These are phyloP conservation scores for Aureobasidium uvarum DNA, from an alignment of 2,329 filamentous ascomycete species.

Conservation along the genomic window DNA sequence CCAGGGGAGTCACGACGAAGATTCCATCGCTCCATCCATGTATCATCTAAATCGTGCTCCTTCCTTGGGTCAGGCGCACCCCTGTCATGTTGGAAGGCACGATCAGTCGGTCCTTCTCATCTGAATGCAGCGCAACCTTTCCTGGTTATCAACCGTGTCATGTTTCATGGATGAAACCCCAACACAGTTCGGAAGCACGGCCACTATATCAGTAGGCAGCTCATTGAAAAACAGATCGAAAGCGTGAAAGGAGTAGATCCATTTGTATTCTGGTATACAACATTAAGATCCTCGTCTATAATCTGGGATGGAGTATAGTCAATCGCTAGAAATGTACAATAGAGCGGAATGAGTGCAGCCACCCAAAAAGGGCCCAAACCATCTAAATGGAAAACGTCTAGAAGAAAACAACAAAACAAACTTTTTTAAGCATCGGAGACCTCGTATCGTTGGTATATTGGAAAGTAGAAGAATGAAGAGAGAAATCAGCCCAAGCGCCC, in stretches of 20 bases:
- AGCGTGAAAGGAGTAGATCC: background rate
- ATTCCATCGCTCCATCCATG: background rate
- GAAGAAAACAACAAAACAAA: background rate
- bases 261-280: background rate
- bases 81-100: background rate
- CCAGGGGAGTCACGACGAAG: background rate
- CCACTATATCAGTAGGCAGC: background rate
- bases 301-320: background rate
- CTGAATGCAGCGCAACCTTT: no score
- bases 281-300: constrained; percentile 12
- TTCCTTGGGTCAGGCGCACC: background rate
- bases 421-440: constrained; percentile 11
- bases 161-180: background rate
- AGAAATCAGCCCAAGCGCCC: background rate
- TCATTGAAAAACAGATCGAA: background rate
- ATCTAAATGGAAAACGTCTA: constrained; percentile 14
- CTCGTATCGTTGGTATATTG: constrained; percentile 20
- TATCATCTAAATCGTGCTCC: background rate
- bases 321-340: background rate
- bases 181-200: background rate
- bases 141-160: background rate
- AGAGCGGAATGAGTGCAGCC: background rate
- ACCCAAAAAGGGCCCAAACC: background rate
- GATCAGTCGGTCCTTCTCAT: background rate
- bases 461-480: background rate